These are phyloP conservation scores for Penicillium polonicum DNA, from an alignment of 2,329 filamentous ascomycete genomes.

Conservation along the genomic window DNA sequence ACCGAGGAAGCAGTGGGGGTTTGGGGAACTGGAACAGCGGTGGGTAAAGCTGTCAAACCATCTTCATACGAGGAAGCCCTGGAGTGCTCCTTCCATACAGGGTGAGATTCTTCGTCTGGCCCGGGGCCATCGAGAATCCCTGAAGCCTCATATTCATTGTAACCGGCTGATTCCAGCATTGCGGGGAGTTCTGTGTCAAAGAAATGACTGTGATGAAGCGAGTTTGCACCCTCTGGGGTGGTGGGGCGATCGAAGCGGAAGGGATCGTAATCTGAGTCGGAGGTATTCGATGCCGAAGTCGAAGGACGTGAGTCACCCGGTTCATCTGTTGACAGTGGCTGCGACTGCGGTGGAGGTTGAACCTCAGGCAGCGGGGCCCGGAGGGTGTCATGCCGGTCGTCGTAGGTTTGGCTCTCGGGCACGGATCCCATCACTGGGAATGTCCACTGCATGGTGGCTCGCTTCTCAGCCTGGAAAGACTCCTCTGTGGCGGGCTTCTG, in stretches of 20 bases:
- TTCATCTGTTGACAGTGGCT: conserved; percentile 22
- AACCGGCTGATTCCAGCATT: conserved; percentile 45
- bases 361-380: conserved; percentile 27
- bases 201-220: conserved; percentile 34
- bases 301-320: conserved; percentile 38
- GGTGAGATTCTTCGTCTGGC: conserved; percentile 53
- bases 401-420: conserved; percentile 10
- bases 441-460: conserved; percentile 54
- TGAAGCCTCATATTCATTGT: conserved; percentile 53
- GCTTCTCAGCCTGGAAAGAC: conserved; percentile 32
- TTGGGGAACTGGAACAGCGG: conserved; percentile 26
- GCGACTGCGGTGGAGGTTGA: conserved; percentile 2
- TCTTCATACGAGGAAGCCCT: conserved; percentile 12
- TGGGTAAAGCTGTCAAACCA: conserved; percentile 25
- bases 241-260: conserved; percentile 43
- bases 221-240: conserved; percentile 24
- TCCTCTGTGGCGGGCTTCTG: conserved; percentile 19
- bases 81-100: conserved; percentile 22
- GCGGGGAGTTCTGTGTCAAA: conserved; percentile 45
- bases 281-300: conserved; percentile 37
- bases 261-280: conserved; percentile 44
- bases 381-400: conserved; percentile 35
- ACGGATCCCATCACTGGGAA: conserved; percentile 47
- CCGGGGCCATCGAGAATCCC: conserved; percentile 54
- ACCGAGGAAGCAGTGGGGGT: conserved; percentile 11